A percentile compares a stretch with the other conserved stretches of the same genome.
These are phyloP conservation scores for Boletus reticulatus DNA, from an alignment of 768 basidiomycete species.

Conservation along the genomic window DNA sequence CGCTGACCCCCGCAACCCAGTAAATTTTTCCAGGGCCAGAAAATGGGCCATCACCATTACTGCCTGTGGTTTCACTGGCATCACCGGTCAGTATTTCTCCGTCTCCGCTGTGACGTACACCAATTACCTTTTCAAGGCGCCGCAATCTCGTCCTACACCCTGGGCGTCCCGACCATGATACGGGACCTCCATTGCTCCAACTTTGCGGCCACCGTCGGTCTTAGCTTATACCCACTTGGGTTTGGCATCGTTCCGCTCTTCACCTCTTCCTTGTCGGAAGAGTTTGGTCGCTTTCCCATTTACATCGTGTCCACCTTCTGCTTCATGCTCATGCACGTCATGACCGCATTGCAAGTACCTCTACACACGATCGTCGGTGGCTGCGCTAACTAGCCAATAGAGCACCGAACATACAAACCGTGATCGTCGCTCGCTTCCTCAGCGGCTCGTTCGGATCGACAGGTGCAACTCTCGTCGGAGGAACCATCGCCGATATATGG, in stretches of 20 bases:
- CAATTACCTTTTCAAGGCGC: constrained; percentile 37
- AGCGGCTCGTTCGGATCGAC: constrained; percentile 69
- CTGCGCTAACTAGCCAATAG: constrained; percentile 21
- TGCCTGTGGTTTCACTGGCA: constrained; percentile 33
- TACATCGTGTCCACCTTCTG: constrained; percentile 51
- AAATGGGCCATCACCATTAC: constrained; percentile 44
- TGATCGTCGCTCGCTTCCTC: constrained; percentile 64
- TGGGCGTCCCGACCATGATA: constrained; percentile 59
- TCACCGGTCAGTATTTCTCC: constrained; percentile 26
- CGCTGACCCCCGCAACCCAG: constrained; percentile 40
- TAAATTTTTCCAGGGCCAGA: constrained; percentile 33
- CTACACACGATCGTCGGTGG: not conserved
- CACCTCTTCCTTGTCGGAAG: constrained; percentile 69
- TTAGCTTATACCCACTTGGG: constrained; percentile 55
- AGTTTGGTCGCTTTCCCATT: constrained; percentile 63
- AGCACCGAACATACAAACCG: constrained; percentile 51
- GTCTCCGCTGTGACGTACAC: not conserved
- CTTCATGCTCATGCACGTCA: constrained; percentile 52
- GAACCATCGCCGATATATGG: constrained; percentile 75
- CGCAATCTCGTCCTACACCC: constrained; percentile 48
- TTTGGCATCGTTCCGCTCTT: constrained; percentile 64
- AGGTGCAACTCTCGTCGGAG: constrained; percentile 70
- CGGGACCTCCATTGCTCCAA: constrained; percentile 41
- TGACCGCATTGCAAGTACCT: constrained; percentile 28
- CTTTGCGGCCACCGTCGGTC: constrained; percentile 46